phyloP scores from a whole-genome alignment of 2,329 filamentous ascomycete species.

The Orbilia quercus region DNA sequence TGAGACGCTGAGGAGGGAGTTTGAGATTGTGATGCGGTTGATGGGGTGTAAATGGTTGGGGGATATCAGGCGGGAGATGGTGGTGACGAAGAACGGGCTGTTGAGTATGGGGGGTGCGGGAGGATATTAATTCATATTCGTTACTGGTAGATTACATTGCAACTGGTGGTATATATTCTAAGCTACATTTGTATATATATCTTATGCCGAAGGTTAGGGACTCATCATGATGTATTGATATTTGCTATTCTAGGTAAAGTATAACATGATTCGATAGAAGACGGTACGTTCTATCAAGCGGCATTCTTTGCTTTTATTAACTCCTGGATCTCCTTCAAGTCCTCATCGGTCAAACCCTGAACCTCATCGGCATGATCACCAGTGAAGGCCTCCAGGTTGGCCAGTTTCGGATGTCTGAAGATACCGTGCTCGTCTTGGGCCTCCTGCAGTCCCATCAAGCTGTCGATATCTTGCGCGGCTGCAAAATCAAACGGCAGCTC shows the following conservation, averaged over 20 bases:
- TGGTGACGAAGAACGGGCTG: slow-evolving; percentile 24
- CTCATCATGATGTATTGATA: no score
- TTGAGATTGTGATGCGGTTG: slow-evolving; percentile 48
- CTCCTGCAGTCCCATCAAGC: slow-evolving; percentile 38
- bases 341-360: slow-evolving; percentile 32
- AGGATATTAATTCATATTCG: slow-evolving; percentile 5
- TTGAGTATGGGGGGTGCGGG: slow-evolving; percentile 39
- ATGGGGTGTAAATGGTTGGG: slow-evolving; percentile 41
- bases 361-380: slow-evolving; percentile 33
- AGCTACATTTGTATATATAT: no score
- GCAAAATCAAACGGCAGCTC: slow-evolving; percentile 36
- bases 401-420: slow-evolving; percentile 28
- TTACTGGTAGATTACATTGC: no score
- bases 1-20: slow-evolving; percentile 41
- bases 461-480: slow-evolving; percentile 19
- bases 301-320: slow-evolving; percentile 2
- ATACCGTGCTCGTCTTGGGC: slow-evolving; percentile 43
- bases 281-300: no score
- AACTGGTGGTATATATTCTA: no score
- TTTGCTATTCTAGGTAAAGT: no score
- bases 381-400: slow-evolving; percentile 32
- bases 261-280: no score
- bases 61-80: slow-evolving; percentile 46
- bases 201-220: no score
- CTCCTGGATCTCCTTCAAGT: slow-evolving; percentile 22